Evolutionary conservation across 306 rosid genomes (phyloP), one percentile per base, ranked within the genome.

Genomic region (Cyamopsis tetragonoloba): DNA sequence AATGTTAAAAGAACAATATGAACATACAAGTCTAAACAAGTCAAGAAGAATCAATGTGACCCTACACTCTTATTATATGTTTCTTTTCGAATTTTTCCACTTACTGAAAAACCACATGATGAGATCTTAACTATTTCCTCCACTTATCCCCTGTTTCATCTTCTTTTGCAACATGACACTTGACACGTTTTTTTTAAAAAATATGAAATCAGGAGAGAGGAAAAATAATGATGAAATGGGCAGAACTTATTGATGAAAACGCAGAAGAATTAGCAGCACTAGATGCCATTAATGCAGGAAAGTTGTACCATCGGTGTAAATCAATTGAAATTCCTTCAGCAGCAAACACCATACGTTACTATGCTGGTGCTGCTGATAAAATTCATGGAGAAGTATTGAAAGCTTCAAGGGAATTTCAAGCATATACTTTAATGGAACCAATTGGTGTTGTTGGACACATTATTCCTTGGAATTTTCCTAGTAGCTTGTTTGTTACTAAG

Each of bases 361-460:
- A 89, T 55, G 96, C 96, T 0, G 98, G 98, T 5, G 95, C 96
- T 19, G 98, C 96, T 0, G 98, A 92, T 74, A 92, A 92, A 74
- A 73, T 89, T 35, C 96, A 92, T 2, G 98, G 98, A 1, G 79
- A 84, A 37, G 90, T 84, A 0, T 64, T 92, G n/a, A 92, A 92
- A 64, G 64, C 87, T 44, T 30, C 87, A 0, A 37, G 69, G 0
- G 74, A 81, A 32, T 48, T 84, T 8, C 95, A 89, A 0, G 98
- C 77, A 2, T 89, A 89, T 57, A 92, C 98, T 1, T 75, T 92
- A 37, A 23, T 76, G 3, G 98, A 92, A 50, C 96, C 98, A 1
- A 72, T 89, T 12, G 98, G 98, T 2, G 95, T 92, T 19, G 91
- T 87, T 2, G 98, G 91, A 34, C 95, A 79, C 79, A 89, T 92